A percentile compares a stretch with the other conserved stretches of the same genome.
phyloP scores from a whole-genome alignment of 2,329 filamentous ascomycete species.

The Fusarium sp. region DNA sequence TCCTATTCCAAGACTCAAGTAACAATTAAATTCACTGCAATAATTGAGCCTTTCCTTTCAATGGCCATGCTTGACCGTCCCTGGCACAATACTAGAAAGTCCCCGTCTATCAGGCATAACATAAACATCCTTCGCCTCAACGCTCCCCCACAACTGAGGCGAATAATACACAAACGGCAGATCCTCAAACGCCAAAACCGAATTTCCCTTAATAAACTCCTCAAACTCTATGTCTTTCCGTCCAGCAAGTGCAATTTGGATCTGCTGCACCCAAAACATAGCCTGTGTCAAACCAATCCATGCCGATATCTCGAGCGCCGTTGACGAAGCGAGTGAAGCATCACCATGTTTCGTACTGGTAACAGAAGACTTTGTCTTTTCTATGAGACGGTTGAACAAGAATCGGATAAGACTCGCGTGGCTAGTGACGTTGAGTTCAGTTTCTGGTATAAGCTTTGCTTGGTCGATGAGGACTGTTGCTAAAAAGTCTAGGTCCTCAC shows the following conservation, averaged over 20 bases:
- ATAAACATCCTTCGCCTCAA: constrained; percentile 41
- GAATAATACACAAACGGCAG: constrained; percentile 48
- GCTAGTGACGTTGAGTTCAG: constrained; percentile 29
- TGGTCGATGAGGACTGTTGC: constrained; percentile 41
- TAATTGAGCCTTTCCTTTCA: neutral
- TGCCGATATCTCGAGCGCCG: constrained; percentile 33
- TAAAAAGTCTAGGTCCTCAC: constrained; percentile 39
- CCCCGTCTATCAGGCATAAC: constrained; percentile 43
- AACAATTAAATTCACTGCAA: too few species aligned
- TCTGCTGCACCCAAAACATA: constrained; percentile 49
- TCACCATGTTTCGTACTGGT: neutral
- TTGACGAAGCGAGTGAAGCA: constrained; percentile 18
- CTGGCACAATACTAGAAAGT: constrained; percentile 32
- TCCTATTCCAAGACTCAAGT: too few species aligned
- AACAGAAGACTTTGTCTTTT: neutral
- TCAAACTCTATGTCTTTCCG: constrained; percentile 23
- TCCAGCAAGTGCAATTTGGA: constrained; percentile 31
- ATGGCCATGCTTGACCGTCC: neutral
- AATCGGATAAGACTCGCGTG: constrained; percentile 36
- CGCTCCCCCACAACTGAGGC: constrained; percentile 45
- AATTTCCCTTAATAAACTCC: constrained; percentile 32
- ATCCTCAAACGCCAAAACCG: constrained; percentile 46
- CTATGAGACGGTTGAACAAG: constrained; percentile 12
- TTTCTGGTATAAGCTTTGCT: constrained; percentile 27
- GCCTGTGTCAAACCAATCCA: constrained; percentile 40